Evolutionary conservation across 2,329 filamentous ascomycete genomes (phyloP), one percentile per base, ranked within the genome.

Genomic region (Scytalidium lignicola): DNA sequence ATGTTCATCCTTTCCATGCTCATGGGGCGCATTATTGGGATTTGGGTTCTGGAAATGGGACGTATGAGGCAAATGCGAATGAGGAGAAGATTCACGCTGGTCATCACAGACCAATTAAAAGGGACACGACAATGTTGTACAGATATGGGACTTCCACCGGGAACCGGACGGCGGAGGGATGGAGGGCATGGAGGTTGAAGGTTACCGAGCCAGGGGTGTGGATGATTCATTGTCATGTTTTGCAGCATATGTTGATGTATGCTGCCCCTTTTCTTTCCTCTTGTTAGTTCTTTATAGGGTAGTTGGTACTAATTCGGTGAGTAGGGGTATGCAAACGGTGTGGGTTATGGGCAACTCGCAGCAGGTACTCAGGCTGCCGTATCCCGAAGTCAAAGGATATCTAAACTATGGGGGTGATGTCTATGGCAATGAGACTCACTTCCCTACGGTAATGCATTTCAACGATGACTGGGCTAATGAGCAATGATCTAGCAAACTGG

Each of bases 141-240:
- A 55, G 69, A 3, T 79, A 78, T 52, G 58, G 53, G 1, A 48
- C 52, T 1, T 65, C 63, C 12, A 67, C 66, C 0, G 50, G 51
- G 2, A 60, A 67, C 4, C 62, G 65, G 9, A 59, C 62, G 5
- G 63, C 59, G 1, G 59, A 64, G 2, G 73, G 75, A 1, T 80
- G 76, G 76, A 61, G 75, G 13, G 74, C 67, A 9, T 78, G 74
- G 75, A 65, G 76, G 23, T 51, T 78, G 0, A 59, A 69, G 8
- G 70, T 78, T 10, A 67, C 64, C 8, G 64, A 74, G 49, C 62
- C 74, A 0, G 75, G 74, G 0, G 70, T 70, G 8, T 76, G 71
- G 71, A 73, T 76, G 72, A 57, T 75, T 29, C 74, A 76, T 62
- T 75, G 73, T 48, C 73, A 76, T 59, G 70, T 71, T 41, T 52